Evolutionary conservation across 768 basidiomycete species (phyloP).

Genomic region (Suillus occidentalis): DNA sequence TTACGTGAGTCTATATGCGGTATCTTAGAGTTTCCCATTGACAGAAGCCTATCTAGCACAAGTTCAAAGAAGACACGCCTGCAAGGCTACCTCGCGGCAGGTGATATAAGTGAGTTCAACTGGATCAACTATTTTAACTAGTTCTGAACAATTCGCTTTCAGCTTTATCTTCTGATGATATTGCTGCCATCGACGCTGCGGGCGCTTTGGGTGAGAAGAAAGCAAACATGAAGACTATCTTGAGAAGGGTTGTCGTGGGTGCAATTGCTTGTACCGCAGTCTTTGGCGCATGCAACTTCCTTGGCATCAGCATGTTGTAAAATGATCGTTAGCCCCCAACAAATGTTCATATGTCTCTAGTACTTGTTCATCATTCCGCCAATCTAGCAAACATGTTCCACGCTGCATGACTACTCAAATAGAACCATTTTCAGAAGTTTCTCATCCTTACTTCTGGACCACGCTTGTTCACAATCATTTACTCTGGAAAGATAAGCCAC

Average conservation of each 20-base stretch:
- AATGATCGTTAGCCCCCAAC: not conserved
- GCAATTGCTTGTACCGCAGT: not conserved
- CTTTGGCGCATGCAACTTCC: conserved; percentile 5
- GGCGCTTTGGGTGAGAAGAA: conserved; percentile 34
- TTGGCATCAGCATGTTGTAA: not conserved
- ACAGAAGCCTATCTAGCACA: conserved; percentile 37
- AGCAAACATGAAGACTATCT: not conserved
- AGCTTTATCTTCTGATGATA: conserved; percentile 45
- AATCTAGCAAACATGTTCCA: not conserved
- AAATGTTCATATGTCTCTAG: not conserved
- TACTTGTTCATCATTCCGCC: not conserved
- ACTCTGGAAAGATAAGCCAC: not conserved
- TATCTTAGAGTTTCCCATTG: not conserved
- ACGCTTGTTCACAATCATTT: not conserved
- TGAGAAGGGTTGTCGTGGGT: conserved; percentile 4
- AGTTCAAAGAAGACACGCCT: conserved; percentile 68
- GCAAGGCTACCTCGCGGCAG: conserved; percentile 66
- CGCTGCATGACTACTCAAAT: not conserved
- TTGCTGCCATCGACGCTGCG: conserved; percentile 52
- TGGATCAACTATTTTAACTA: not conserved
- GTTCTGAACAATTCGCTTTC: conserved; percentile 1
- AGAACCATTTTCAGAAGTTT: not conserved
- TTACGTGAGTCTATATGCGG: conserved; percentile 46
- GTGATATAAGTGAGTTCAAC: conserved; percentile 52
- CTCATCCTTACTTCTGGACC: not conserved